Percentiles rank a stretch among this genome's conserved stretches.
Evolutionary conservation across 2,329 filamentous ascomycete genomes (phyloP).

Genomic region (Paraconiothyrium sp.): DNA sequence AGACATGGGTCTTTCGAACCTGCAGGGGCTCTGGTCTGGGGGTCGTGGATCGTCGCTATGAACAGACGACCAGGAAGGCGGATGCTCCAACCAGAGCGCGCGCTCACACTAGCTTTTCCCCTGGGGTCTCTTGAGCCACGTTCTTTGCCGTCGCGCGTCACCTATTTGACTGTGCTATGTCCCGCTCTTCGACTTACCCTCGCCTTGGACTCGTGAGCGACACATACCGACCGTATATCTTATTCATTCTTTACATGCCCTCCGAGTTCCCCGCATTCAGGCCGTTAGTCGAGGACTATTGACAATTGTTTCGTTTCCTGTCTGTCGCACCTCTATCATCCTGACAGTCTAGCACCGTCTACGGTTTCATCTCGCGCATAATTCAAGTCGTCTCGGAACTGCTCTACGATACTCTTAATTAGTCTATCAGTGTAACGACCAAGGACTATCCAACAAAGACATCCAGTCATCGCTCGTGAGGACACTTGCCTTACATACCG

Average conservation of each 20-base stretch:
- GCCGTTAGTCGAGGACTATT: conserved; percentile 15
- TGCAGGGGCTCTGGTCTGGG: conserved; percentile 39
- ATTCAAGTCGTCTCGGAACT: conserved; percentile 21
- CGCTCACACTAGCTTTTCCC: conserved; percentile 34
- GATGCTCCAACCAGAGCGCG: conserved; percentile 42
- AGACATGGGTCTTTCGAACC: conserved; percentile 28
- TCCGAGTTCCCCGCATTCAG: conserved; percentile 15
- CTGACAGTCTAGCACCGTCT: conserved; percentile 24
- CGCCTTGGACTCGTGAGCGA: conserved; percentile 33
- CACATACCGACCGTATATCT: conserved; percentile 33
- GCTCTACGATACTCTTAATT: conserved; percentile 25
- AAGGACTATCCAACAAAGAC: conserved; percentile 21
- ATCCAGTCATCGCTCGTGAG: conserved; percentile 15
- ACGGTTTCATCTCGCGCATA: conserved; percentile 41
- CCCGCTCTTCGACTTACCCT: conserved; percentile 36
- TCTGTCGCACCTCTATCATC: conserved; percentile 30
- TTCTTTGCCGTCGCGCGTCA: conserved; percentile 36
- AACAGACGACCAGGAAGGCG: conserved; percentile 32
- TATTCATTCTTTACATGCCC: conserved; percentile 30
- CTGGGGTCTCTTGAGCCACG: conserved; percentile 32
- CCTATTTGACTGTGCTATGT: conserved; percentile 40
- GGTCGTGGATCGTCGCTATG: conserved; percentile 40
- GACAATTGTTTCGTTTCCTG: conserved; percentile 31
- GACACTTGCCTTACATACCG: neutral
- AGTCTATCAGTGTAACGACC: conserved; percentile 12